A percentile compares a stretch with the other conserved stretches of the same genome.
phyloP scores from a whole-genome alignment of 2,329 filamentous ascomycete species.

The Macrophomina phaseolina region DNA sequence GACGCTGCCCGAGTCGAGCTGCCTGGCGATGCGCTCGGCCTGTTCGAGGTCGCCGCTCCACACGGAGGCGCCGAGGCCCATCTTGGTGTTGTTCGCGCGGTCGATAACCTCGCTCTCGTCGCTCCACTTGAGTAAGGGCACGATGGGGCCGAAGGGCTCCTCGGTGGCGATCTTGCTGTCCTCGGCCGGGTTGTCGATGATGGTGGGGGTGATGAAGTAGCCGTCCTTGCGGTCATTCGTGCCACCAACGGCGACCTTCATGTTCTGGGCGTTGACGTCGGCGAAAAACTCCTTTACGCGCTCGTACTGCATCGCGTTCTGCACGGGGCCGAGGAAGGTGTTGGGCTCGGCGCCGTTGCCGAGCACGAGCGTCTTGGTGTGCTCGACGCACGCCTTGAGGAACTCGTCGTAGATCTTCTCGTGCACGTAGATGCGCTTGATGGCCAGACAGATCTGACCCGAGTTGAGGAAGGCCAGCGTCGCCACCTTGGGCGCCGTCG shows the following conservation, averaged over 20 bases:
- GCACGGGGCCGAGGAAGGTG: slow-evolving; percentile 64
- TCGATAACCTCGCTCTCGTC: slow-evolving; percentile 59
- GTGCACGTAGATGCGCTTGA: slow-evolving; percentile 66
- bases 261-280: slow-evolving; percentile 61
- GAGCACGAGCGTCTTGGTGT: slow-evolving; percentile 50
- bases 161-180: slow-evolving; percentile 61
- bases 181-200: slow-evolving; percentile 64
- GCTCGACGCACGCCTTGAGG: slow-evolving; percentile 51
- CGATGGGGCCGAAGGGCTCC: slow-evolving; percentile 68
- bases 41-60: slow-evolving; percentile 55
- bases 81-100: slow-evolving; percentile 55
- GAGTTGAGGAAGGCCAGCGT: slow-evolving; percentile 55
- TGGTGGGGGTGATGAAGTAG: slow-evolving; percentile 65
- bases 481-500: slow-evolving; percentile 49
- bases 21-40: slow-evolving; percentile 53
- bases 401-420: slow-evolving; percentile 65
- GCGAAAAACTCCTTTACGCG: slow-evolving; percentile 62
- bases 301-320: slow-evolving; percentile 70
- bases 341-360: slow-evolving; percentile 48
- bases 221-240: slow-evolving; percentile 48
- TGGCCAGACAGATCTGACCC: slow-evolving; percentile 53
- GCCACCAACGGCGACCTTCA: slow-evolving; percentile 61
- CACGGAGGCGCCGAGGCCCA: slow-evolving; percentile 61
- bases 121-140: slow-evolving; percentile 67
- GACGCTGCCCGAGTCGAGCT: slow-evolving; percentile 57